Evolutionary conservation across 495 filamentous ascomycete genomes (phyloP).

Genomic region (Tuber microsphaerosporum): DNA sequence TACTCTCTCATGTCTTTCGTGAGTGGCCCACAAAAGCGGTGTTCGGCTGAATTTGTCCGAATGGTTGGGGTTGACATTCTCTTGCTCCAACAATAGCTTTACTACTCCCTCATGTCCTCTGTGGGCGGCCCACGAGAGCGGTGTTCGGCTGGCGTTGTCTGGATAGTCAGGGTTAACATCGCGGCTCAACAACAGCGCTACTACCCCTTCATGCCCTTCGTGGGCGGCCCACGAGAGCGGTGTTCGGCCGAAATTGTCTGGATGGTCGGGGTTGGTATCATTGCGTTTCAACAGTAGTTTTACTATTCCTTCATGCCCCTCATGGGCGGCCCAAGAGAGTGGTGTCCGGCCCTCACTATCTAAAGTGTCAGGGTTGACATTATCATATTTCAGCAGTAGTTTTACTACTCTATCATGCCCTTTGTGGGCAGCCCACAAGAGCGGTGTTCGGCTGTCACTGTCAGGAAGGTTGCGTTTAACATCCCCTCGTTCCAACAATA

Average conservation of each 20-base stretch:
- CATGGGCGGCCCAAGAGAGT: slow-evolving; percentile 24
- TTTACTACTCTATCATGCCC: no score
- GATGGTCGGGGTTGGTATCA: slow-evolving; percentile 14
- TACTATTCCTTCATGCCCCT: slow-evolving; percentile 21
- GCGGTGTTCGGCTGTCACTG: no score
- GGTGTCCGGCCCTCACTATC: slow-evolving; percentile 8
- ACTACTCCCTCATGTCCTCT: background rate
- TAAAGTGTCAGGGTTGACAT: no score
- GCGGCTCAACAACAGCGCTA: background rate
- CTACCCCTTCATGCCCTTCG: slow-evolving; percentile 8
- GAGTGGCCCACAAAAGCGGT: slow-evolving; percentile 7
- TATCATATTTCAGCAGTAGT: no score
- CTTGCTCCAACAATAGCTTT: slow-evolving; percentile 1
- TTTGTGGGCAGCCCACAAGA: no score
- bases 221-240: slow-evolving; percentile 12
- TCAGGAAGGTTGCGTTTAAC: slow-evolving; percentile 10
- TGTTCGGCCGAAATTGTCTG: slow-evolving; percentile 19
- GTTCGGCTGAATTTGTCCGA: slow-evolving; percentile 5
- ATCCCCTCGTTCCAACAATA: slow-evolving; percentile 25
- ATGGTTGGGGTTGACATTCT: slow-evolving; percentile 4
- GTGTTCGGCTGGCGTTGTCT: slow-evolving; percentile 10
- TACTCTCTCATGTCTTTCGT: slow-evolving; percentile 9
- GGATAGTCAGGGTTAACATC: background rate
- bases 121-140: slow-evolving; percentile 12
- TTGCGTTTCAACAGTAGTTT: background rate